phyloP scores from a whole-genome alignment of 1,284 basidiomycete species.

The Phellopilus nigrolimitatus region DNA sequence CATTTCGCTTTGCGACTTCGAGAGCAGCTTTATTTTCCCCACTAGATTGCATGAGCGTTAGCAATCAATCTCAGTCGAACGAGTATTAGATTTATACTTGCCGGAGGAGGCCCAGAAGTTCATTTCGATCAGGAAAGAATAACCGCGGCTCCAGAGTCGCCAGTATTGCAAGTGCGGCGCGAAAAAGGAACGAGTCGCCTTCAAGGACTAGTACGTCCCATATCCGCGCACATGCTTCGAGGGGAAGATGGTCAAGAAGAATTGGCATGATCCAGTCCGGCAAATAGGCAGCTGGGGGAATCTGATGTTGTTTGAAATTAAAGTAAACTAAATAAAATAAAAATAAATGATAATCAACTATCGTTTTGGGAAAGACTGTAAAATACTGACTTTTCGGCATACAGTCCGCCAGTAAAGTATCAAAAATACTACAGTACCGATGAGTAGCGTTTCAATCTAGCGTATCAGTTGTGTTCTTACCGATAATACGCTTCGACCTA shows the following conservation, averaged over 20 bases:
- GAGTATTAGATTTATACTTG: conserved; percentile 30
- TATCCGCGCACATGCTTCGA: conserved; percentile 80
- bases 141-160: conserved; percentile 82
- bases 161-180: conserved; percentile 78
- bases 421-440: conserved; percentile 67
- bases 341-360: conserved; percentile 21
- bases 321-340: conserved; percentile 65
- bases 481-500: conserved; percentile 71
- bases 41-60: conserved; percentile 32
- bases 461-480: conserved; percentile 21
- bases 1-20: conserved; percentile 71
- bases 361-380: neutral
- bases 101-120: conserved; percentile 69
- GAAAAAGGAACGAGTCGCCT: conserved; percentile 84
- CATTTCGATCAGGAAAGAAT: conserved; percentile 78
- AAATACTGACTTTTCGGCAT: conserved; percentile 82
- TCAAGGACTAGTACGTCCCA: conserved; percentile 89
- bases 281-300: conserved; percentile 75
- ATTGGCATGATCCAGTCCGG: conserved; percentile 78
- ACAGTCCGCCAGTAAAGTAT: conserved; percentile 84
- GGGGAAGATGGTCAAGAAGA: conserved; percentile 84
- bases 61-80: conserved; percentile 1
- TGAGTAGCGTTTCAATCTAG: conserved; percentile 14
- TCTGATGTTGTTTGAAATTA: conserved; percentile 90
- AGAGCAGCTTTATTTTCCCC: conserved; percentile 82